Base-by-base conservation (phyloP, 2,329 filamentous ascomycete genomes). In the Trichoderma cornu-damae region DNA sequence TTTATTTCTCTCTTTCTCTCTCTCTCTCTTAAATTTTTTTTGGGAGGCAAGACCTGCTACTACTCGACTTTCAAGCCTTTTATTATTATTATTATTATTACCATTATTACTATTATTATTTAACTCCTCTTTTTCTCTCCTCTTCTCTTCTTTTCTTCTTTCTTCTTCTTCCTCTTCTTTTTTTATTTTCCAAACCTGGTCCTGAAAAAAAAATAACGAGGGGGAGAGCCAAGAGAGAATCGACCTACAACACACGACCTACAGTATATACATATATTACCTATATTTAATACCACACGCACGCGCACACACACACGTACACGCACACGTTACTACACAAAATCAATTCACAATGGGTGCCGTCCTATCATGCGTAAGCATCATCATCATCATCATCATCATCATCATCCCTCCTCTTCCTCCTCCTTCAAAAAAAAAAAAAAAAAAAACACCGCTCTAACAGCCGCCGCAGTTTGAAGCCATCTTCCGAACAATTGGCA, bases 301-400 rank as follows among this genome's bases (percentile, higher is more conserved):
- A 48, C 24, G 46, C 14, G 43, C 37, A 42, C 11, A 32, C 9
- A 38, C 20, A 42, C 6, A 50, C 14, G 22, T 18, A 43, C 12
- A 51, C 18, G 16, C 16, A 18, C 14, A 48, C n/a, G n/a, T n/a
- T n/a, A n/a, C n/a, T n/a, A n/a, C n/a, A n/a, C n/a, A n/a, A n/a
- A n/a, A 28, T 37, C 61, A 59, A 60, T 52, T 59, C 66, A 73
- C 35, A 60, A 93, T 94, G 89, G 89, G 89, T 76, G 88, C 87
- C 73, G 85, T 94, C 68, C 79, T 90, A 64, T 92, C 88, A 71
- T 92, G 89, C 70, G 89, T 93, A 89, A 68, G 88, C 81, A 51
- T 16, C 22, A 43, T 24, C 53, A 12, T 53, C 35, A 11, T 55
- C n/a, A n/a, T n/a, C n/a, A n/a, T n/a, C 81, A 51, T 16, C 22